A percentile compares a stretch with the other conserved stretches of the same genome.
Evolutionary conservation across 2,329 filamentous ascomycete species (phyloP).

Genomic region (Cephalotrichum gorgonifer): DNA sequence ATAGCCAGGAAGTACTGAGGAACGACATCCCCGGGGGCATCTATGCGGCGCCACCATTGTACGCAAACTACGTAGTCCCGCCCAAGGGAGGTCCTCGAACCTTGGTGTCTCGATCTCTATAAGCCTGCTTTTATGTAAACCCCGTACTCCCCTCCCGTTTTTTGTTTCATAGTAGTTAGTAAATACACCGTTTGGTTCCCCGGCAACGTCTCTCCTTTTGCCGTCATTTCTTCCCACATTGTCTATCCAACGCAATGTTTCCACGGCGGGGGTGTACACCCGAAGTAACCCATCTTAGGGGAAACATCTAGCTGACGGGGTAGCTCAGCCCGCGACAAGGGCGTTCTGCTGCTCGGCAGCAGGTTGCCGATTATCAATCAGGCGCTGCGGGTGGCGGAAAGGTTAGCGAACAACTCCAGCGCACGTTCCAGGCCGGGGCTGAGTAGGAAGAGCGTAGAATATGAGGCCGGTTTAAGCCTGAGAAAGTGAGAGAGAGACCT

Average conservation of each 20-base stretch:
- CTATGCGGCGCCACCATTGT: too few species aligned
- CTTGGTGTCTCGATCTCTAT: neutral
- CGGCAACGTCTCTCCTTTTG: neutral
- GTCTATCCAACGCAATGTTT: neutral
- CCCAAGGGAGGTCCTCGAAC: neutral
- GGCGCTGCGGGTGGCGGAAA: conserved; percentile 25
- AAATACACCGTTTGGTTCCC: neutral
- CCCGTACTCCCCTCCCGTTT: neutral
- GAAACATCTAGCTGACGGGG: too few species aligned
- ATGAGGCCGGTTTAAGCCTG: neutral
- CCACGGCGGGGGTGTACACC: too few species aligned
- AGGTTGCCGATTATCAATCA: conserved; percentile 38
- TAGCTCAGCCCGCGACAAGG: neutral
- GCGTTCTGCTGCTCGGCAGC: conserved; percentile 5
- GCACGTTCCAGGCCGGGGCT: neutral
- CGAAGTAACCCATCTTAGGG: too few species aligned
- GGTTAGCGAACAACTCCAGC: conserved; percentile 6
- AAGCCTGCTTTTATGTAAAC: neutral
- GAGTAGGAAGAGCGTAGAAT: neutral
- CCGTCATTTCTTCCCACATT: neutral
- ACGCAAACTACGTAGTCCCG: neutral
- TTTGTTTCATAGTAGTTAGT: neutral
- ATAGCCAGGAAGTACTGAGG: too few species aligned
- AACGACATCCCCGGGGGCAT: too few species aligned
- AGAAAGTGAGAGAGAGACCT: conserved; percentile 23